Evolutionary conservation across 2,329 filamentous ascomycete genomes (phyloP), one percentile per base, ranked within the genome.

Genomic region (Cladosporium sp.): DNA sequence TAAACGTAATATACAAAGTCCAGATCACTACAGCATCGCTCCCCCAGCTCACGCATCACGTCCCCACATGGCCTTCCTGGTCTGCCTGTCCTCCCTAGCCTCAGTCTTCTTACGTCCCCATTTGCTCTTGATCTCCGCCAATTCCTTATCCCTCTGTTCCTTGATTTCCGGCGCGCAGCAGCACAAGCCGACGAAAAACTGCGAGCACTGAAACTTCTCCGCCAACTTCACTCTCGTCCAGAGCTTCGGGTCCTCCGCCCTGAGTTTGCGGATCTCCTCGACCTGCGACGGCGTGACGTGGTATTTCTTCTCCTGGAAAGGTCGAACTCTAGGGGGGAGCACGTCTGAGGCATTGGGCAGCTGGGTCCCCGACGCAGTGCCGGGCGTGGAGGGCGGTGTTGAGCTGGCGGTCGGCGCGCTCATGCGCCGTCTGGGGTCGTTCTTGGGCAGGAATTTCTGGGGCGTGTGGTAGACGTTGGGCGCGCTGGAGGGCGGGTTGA

Each of bases 391-490:
- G 27, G 60, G 55, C 42, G 64, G 47, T 37, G 52, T 53, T 15
- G 65, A 51, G 42, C 62, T 62, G 9, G 68, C 58, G n/a, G 53
- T 56, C 18, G 57, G 50, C 11, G 61, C 51, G 3, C 56, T 39
- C 24, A 82, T 64, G 37, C 65, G 61, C 55, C 74, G 69, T 50
- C 83, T 74, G 18, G 73, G 71, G 67, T 86, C 83, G 56, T 74
- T 70, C 48, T 72, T 64, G 4, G 83, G 83, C 7, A 86, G 73
- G 64, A 86, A 86, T 57, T 83, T 82, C 22, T 74, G 68, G 1
- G 83, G 83, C 1, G 83, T 86, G 63, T 84, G 79, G 61, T 82
- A 83, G 19, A 82, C 76, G 54, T 75, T 82, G 7, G 83, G 82
- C 6, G 79, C 76, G 22, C 80, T 79, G 6, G 82, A 80, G 1